Base-by-base conservation (phyloP, 257 asterid species). In the Verbena officinalis region DNA sequence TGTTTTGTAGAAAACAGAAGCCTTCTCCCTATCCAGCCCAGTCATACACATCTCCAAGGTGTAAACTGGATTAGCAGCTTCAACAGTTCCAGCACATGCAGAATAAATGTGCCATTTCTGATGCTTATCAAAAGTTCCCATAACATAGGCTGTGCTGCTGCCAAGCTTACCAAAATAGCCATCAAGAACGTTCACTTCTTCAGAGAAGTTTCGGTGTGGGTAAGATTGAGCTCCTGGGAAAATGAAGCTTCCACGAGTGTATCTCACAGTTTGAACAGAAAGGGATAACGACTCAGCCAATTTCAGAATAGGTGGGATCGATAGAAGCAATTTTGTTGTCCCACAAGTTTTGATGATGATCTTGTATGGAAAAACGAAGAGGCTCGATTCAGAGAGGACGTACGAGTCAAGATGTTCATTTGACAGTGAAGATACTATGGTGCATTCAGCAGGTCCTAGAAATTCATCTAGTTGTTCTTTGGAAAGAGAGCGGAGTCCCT, bases 11-110 rank as follows among this genome's bases (percentile, higher is more conserved):
- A 86, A 89, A 5, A 84, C 91, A 39, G 89, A 80, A 4, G 96
- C 91, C 71, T 51, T 79, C 59, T 86, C 86, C 80, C 74, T 76
- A 74, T 89, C 85, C 67, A 89, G 58, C 16, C 94, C 95, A 55
- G 93, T 86, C 96, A 89, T 89, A 60, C 96, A 89, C 93, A 89
- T 89, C 69, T 89, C 95, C 0, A 89, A 55, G 3, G 96, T 89
- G 78, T 78, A 83, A 42, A 83, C 81, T 7, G 96, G 83, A 38
- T 53, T 69, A 8, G 60, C 23, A 45, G 77, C 62, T 61, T 71
- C 75, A 44, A 44, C 65, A 2, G 83, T 24, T 33, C 49, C 86
- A 4, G 89, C 83, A 38, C 80, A 77, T 5, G 96, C 89, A 50
- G 81, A 77, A 71, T 89, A 89, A 24, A 89, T 79, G 44, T 89